These are phyloP conservation scores for Kregervanrija pseudodelftensis DNA, from an alignment of 805 yeast genomes.

Conservation along the genomic window DNA sequence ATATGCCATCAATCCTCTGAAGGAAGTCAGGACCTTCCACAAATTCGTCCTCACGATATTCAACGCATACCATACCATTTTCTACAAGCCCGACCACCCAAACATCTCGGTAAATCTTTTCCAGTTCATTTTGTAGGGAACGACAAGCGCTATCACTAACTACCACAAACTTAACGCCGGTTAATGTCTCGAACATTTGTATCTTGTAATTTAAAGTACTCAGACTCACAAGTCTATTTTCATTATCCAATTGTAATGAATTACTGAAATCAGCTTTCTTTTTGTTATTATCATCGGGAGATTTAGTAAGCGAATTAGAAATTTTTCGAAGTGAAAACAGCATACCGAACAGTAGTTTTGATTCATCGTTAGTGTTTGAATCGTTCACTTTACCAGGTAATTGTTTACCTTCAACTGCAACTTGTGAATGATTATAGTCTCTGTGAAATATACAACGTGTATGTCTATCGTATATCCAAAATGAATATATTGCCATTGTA, in stretches of 20 bases:
- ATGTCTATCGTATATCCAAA: slow-evolving; percentile 89
- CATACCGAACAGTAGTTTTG: slow-evolving; percentile 81
- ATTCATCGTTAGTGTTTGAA: slow-evolving; percentile 54
- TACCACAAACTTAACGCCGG: slow-evolving; percentile 70
- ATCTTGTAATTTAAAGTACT: slow-evolving; percentile 73
- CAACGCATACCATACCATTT: slow-evolving; percentile 19
- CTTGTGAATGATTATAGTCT: slow-evolving; percentile 40
- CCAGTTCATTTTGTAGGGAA: slow-evolving; percentile 46
- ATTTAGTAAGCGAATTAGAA: slow-evolving; percentile 30
- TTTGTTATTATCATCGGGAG: neutral
- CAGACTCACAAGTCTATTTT: slow-evolving; percentile 31
- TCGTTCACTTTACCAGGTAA: slow-evolving; percentile 2
- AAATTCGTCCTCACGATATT: no score
- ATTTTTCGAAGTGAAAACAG: slow-evolving; percentile 73
- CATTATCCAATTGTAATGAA: slow-evolving; percentile 14
- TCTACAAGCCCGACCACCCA: neutral
- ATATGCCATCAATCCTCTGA: no score
- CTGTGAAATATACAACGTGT: slow-evolving; percentile 80
- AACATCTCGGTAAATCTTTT: slow-evolving; percentile 50
- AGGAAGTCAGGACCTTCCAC: no score
- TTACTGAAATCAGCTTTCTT: neutral
- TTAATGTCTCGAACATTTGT: slow-evolving; percentile 73
- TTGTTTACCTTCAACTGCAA: neutral
- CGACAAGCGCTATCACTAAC: slow-evolving; percentile 60
- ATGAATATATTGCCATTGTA: slow-evolving; percentile 65